Percentiles rank a stretch among this genome's conserved stretches.
These are phyloP conservation scores for Halocafeteria seosinensis DNA, from an alignment of 108 stramenopile species.

Conservation along the genomic window DNA sequence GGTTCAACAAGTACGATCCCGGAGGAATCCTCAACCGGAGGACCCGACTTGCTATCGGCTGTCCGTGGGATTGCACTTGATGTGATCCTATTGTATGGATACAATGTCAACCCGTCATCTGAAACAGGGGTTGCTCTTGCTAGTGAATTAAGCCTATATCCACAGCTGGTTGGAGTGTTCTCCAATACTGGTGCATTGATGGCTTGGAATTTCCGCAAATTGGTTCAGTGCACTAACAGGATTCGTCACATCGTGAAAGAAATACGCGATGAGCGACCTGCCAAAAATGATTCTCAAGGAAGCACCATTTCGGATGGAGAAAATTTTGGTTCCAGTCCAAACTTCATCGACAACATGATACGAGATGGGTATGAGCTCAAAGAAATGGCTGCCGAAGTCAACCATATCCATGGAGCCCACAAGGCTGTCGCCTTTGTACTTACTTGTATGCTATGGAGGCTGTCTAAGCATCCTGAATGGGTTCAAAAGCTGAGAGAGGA, in stretches of 20 bases:
- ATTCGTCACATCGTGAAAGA: neutral
- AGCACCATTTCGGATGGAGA: neutral
- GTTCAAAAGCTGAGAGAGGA: neutral
- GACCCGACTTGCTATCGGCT: neutral
- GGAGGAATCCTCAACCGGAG: neutral
- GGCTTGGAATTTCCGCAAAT: neutral
- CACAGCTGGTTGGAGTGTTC: neutral
- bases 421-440: neutral
- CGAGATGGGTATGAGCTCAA: too few species aligned
- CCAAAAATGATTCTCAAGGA: neutral
- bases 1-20: too few species aligned
- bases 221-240: neutral
- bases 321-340: neutral
- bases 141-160: neutral
- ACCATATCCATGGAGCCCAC: conserved; percentile 3
- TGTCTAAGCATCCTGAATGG: neutral
- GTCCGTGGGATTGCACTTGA: neutral
- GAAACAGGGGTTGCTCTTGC: neutral
- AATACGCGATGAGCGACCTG: neutral
- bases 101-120: neutral
- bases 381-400: neutral
- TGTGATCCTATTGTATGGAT: neutral
- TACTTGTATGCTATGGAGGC: neutral
- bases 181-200: neutral
- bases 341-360: neutral